Conservation (phyloP, 2,329 filamentous ascomycete species). For the Mycosphaerelloides madeirae region DNA sequence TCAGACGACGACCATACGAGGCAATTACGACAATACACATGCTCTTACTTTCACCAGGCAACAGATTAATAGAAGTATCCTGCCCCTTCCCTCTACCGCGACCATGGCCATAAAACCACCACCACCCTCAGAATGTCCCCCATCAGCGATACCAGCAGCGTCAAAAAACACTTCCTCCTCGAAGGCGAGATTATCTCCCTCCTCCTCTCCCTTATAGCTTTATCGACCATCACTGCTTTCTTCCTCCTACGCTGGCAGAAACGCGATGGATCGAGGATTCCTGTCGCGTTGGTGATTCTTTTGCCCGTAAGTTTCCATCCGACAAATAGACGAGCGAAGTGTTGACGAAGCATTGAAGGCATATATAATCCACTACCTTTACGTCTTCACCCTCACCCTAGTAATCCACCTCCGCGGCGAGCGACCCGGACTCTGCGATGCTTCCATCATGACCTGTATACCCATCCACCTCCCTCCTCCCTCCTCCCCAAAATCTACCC, state of each 20-base stretch:
- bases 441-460: slow-evolving; percentile 9
- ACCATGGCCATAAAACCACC: too few relatives aligned
- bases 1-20: too few relatives aligned
- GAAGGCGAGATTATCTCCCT: background rate
- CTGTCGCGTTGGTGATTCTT: background rate
- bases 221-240: background rate
- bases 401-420: slow-evolving; percentile 4
- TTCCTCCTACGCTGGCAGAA: background rate
- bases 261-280: background rate
- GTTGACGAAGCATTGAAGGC: slow-evolving; percentile 44
- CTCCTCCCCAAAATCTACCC: background rate
- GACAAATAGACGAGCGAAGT: background rate
- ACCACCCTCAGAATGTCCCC: background rate
- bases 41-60: too few relatives aligned
- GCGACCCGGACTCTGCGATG: slow-evolving; percentile 5
- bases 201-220: background rate
- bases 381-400: slow-evolving; percentile 4
- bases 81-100: too few relatives aligned
- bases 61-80: too few relatives aligned
- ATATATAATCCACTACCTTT: slow-evolving; percentile 6
- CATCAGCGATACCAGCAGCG: background rate
- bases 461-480: too few relatives aligned
- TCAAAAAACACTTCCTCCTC: background rate
- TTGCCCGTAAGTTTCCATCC: background rate
- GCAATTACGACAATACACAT: too few relatives aligned